These are phyloP conservation scores for Citrus unshiu DNA, from an alignment of 345 rosid genomes.

Conservation along the genomic window DNA sequence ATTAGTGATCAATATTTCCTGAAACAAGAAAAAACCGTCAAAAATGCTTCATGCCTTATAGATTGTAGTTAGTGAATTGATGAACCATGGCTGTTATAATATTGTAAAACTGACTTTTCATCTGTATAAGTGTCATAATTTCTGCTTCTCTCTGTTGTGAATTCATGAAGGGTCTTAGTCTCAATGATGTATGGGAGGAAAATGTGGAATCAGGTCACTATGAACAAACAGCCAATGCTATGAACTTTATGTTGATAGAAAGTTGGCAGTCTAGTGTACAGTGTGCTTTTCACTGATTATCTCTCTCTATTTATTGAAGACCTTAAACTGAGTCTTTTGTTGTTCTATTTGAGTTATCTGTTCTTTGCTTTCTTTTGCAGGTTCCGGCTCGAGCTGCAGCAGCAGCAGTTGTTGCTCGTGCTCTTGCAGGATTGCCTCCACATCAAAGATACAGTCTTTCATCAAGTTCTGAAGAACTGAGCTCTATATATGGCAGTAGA, in stretches of 20 bases:
- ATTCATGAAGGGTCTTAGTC: background rate
- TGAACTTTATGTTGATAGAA: background rate
- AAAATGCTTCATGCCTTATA: background rate
- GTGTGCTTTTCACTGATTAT: background rate
- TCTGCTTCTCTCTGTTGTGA: background rate
- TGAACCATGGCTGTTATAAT: background rate
- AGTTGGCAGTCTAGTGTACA: background rate
- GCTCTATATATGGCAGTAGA: slow-evolving; percentile 71
- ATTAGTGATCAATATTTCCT: background rate
- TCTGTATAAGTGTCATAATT: background rate
- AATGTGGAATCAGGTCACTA: background rate
- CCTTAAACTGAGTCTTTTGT: background rate
- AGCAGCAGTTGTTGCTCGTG: slow-evolving; percentile 97
- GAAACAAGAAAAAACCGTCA: background rate
- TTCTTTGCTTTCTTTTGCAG: slow-evolving; percentile 31
- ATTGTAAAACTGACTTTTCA: background rate
- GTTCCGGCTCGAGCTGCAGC: slow-evolving; percentile 98
- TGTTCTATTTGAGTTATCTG: slow-evolving; percentile 7
- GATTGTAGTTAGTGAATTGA: background rate
- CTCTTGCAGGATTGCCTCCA: slow-evolving; percentile 77
- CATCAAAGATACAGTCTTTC: slow-evolving; percentile 74
- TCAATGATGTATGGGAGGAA: background rate
- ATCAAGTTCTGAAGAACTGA: slow-evolving; percentile 72
- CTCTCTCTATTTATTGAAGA: background rate
- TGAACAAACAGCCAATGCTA: background rate